Evolutionary conservation across 2,329 filamentous ascomycete species (phyloP), one percentile per base, ranked within the genome.

Genomic region (Sporothrix brunneoviolacea): DNA sequence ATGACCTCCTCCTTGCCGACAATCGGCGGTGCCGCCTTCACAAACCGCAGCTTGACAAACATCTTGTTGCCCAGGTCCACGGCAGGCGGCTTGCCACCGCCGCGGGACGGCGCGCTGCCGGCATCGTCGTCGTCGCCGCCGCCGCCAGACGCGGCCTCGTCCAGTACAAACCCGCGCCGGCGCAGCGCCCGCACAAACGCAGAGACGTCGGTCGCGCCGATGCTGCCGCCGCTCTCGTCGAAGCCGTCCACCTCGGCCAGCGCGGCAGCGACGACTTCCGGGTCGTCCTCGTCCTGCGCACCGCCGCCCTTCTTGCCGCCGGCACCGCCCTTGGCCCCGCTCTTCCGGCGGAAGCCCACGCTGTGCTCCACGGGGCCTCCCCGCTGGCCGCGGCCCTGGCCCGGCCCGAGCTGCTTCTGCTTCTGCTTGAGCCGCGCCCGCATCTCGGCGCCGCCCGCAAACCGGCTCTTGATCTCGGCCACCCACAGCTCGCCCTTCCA

Each of bases 401-500:
- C 24, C 24, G 10, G 24, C 19, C 38, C 38, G 4, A 6, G 36
- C 36, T 53, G 47, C 47, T 50, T 42, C 22, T 35, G 48, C 45
- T 52, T 46, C 24, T 49, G 49, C 44, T 56, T 68, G 55, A 42
- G 18, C 12, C 51, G 49, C 15, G 48, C 48, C 12, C 51, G 51
- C 51, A 58, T 48, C 53, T 58, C 56, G 13, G 51, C 49, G 59
- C 68, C 57, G 70, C 74, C 42, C 61, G 68, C 83, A 64, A 98
- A 97, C 28, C 93, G 86, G 57, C 82, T 88, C 72, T 97, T 97
- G 69, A 98, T 96, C 71, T 98, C 93, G 42, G 89, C 88, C 46
- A 98, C 80, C 93, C 93, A 98, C 48, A 95, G 82, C 73, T 98
- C 93, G 58, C 93, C 93, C 63, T 93, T 91, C 79, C 90, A 91